A percentile compares a stretch with the other conserved stretches of the same genome.
Conservation (phyloP, 78 protist species). For the Planoprotostelium fungivorum region DNA sequence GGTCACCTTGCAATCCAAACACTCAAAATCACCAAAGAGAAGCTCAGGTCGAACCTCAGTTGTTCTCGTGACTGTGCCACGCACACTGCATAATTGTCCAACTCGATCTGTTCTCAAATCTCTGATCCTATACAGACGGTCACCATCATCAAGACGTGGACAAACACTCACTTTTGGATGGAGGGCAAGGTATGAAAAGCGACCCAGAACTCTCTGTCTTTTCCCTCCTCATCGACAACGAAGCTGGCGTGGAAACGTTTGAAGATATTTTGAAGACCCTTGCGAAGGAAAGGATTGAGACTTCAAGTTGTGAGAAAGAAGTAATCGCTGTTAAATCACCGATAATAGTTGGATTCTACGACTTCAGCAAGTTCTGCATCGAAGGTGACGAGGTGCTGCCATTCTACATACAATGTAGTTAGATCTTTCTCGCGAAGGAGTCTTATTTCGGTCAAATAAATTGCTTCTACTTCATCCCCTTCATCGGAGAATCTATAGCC, state of each 20-base stretch:
- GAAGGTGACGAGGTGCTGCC: constrained; percentile 10
- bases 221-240: background rate
- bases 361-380: constrained; percentile 6
- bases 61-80: constrained; percentile 97
- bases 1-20: constrained; percentile 77
- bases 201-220: background rate
- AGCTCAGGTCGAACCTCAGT: constrained; percentile 97
- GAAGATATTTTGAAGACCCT: constrained; percentile 12
- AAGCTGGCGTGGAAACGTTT: background rate
- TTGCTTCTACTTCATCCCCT: background rate
- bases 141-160: constrained; percentile 22
- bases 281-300: constrained; percentile 12
- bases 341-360: constrained; percentile 5
- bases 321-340: background rate
- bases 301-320: background rate
- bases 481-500: background rate
- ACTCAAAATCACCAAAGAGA: constrained; percentile 79
- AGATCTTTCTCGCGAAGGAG: background rate
- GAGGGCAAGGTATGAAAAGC: background rate
- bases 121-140: constrained; percentile 38
- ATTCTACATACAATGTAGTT: constrained; percentile 24
- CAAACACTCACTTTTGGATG: constrained; percentile 4
- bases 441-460: background rate
- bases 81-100: constrained; percentile 74
- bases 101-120: constrained; percentile 56